phyloP scores from a whole-genome alignment of 116 monocot genomes.

The Thalassia testudinum region DNA sequence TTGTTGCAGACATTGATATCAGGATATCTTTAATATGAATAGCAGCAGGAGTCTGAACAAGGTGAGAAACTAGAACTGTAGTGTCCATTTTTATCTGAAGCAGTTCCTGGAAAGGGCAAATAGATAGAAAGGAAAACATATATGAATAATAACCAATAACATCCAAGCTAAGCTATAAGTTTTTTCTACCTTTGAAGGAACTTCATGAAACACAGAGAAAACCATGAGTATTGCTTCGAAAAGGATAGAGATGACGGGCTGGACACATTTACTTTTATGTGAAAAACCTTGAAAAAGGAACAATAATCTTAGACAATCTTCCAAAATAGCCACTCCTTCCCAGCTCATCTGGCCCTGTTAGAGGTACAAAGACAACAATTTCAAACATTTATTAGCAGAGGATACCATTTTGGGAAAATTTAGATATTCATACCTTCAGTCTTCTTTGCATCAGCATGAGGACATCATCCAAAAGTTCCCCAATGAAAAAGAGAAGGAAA shows the following conservation, averaged over 20 bases:
- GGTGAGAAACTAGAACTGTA: slow-evolving; percentile 57
- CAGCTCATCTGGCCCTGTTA: slow-evolving; percentile 37
- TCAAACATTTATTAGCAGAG: not conserved
- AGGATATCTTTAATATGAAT: slow-evolving; percentile 63
- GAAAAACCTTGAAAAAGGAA: slow-evolving; percentile 55
- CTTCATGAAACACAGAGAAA: slow-evolving; percentile 24
- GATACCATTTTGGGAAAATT: not conserved
- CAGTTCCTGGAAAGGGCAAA: slow-evolving; percentile 26
- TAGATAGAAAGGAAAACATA: no score
- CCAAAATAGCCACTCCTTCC: slow-evolving; percentile 36
- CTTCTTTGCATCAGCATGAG: slow-evolving; percentile 42
- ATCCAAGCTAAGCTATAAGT: not conserved
- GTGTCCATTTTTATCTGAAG: slow-evolving; percentile 40
- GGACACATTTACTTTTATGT: slow-evolving; percentile 30
- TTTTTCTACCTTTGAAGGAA: slow-evolving; percentile 35
- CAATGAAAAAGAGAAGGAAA: slow-evolving; percentile 37
- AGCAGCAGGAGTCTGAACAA: slow-evolving; percentile 68
- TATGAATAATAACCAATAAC: no score
- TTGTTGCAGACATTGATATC: slow-evolving; percentile 42
- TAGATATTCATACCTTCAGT: slow-evolving; percentile 28
- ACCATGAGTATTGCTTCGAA: slow-evolving; percentile 70
- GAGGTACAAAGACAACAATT: not conserved
- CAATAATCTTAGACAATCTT: slow-evolving; percentile 65
- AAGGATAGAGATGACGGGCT: slow-evolving; percentile 28
- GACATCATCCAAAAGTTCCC: slow-evolving; percentile 61